A percentile compares a stretch with the other conserved stretches of the same genome.
phyloP scores from a whole-genome alignment of 176 grass and related monocot species.

The Ampelocalamus luodianensis region DNA sequence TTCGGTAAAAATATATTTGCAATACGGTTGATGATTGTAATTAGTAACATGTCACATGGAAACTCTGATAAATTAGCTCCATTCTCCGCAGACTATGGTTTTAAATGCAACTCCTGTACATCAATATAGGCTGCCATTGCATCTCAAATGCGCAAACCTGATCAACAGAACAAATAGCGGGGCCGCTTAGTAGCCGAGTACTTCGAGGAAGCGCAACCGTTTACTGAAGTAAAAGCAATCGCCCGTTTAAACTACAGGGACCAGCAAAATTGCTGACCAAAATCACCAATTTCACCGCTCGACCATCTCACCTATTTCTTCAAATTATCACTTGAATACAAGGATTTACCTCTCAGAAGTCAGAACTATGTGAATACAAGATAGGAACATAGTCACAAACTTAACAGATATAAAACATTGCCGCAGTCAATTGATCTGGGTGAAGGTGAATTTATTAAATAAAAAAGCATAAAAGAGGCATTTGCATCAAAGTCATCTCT shows the following conservation, averaged over 20 bases:
- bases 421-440: not conserved
- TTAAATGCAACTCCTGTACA: not conserved
- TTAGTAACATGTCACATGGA: too few species aligned
- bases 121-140: not conserved
- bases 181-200: not conserved
- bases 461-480: slow-evolving; percentile 36
- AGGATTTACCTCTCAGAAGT: not conserved
- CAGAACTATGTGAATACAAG: not conserved
- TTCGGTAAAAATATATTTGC: too few species aligned
- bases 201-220: not conserved
- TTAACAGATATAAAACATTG: not conserved
- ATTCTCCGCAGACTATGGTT: not conserved
- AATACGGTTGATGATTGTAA: too few species aligned
- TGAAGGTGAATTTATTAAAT: slow-evolving; percentile 51
- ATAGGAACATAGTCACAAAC: not conserved
- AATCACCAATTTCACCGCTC: not conserved
- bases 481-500: slow-evolving; percentile 26
- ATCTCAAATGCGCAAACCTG: too few species aligned
- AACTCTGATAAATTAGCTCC: not conserved
- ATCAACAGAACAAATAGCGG: not conserved
- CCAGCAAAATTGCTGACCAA: not conserved
- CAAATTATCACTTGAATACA: not conserved
- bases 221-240: not conserved
- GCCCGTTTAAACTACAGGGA: not conserved
- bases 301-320: not conserved